Conservation (phyloP, 805 yeast genomes). For the Kregervanrija delftensis region DNA sequence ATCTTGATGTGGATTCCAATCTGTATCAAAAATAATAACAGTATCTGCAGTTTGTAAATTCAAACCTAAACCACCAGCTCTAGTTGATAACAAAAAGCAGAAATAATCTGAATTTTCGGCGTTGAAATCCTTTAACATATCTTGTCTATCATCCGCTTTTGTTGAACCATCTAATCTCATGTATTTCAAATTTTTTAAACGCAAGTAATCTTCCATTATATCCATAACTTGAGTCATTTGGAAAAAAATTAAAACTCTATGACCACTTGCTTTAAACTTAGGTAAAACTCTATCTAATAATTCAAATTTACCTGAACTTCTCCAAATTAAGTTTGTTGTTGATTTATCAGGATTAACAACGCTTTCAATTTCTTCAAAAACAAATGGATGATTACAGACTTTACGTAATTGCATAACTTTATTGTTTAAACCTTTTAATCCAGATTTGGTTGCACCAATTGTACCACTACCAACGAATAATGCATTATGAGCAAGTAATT, state of each 20-base stretch:
- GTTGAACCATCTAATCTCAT: conserved; percentile 78
- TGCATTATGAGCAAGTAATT: conserved; percentile 66
- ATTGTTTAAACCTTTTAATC: conserved; percentile 72
- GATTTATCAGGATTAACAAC: conserved; percentile 55
- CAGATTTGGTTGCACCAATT: conserved; percentile 53
- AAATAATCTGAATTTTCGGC: conserved; percentile 72
- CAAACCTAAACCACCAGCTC: conserved; percentile 87
- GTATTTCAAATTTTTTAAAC: conserved; percentile 60
- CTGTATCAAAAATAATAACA: conserved; percentile 79
- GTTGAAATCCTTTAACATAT: conserved; percentile 65
- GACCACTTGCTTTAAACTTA: conserved; percentile 67
- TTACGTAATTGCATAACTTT: conserved; percentile 81
- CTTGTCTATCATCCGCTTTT: conserved; percentile 77
- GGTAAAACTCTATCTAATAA: conserved; percentile 69
- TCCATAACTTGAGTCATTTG: conserved; percentile 91
- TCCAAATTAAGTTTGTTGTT: conserved; percentile 65
- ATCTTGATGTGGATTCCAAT: conserved; percentile 92
- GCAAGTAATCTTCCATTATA: conserved; percentile 77
- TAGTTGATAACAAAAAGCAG: conserved; percentile 71
- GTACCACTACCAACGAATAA: conserved; percentile 57
- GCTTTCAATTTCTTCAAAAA: conserved; percentile 74
- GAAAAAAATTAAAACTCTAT: conserved; percentile 73
- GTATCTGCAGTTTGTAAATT: conserved; percentile 86
- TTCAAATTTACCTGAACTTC: conserved; percentile 78
- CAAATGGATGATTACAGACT: conserved; percentile 84